phyloP scores from a whole-genome alignment of 2,329 filamentous ascomycete species.

The Colletotrichum agaves region DNA sequence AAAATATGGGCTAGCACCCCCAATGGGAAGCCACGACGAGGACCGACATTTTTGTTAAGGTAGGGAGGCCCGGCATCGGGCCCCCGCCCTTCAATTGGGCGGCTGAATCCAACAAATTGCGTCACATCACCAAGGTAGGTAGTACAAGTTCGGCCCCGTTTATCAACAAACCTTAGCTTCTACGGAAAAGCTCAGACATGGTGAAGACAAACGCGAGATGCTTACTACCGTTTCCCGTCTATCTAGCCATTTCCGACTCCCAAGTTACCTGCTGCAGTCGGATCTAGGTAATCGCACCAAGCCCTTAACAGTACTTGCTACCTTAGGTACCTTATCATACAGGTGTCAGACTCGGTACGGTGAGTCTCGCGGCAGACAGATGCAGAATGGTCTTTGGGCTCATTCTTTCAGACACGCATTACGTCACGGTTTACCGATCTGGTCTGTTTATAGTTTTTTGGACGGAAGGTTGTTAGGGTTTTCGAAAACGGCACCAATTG shows the following conservation, averaged over 20 bases:
- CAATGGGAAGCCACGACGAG: conserved; percentile 20
- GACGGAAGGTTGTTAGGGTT: conserved; percentile 34
- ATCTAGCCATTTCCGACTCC: background rate
- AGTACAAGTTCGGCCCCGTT: conserved; percentile 21
- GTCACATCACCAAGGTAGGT: conserved; percentile 29
- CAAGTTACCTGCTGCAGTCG: background rate
- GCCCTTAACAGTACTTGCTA: too few relatives aligned
- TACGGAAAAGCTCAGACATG: background rate
- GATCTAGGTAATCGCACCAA: too few relatives aligned
- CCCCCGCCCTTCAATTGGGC: conserved; percentile 10
- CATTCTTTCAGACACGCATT: conserved; percentile 10
- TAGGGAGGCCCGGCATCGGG: conserved; percentile 25
- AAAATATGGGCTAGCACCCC: conserved; percentile 19
- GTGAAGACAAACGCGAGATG: background rate
- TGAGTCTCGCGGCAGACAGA: background rate
- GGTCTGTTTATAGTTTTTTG: conserved; percentile 26
- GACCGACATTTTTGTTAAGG: conserved; percentile 8
- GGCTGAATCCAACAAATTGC: conserved; percentile 35
- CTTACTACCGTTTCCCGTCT: background rate
- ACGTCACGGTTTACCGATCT: conserved; percentile 23
- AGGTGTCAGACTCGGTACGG: background rate
- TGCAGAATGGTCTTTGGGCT: background rate
- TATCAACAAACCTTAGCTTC: background rate
- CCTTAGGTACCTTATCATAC: background rate
- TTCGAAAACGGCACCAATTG: conserved; percentile 22